Evolutionary conservation across 1,284 basidiomycete species (phyloP), one percentile per base, ranked within the genome.

Genomic region (Paramarasmius palmivorus): DNA sequence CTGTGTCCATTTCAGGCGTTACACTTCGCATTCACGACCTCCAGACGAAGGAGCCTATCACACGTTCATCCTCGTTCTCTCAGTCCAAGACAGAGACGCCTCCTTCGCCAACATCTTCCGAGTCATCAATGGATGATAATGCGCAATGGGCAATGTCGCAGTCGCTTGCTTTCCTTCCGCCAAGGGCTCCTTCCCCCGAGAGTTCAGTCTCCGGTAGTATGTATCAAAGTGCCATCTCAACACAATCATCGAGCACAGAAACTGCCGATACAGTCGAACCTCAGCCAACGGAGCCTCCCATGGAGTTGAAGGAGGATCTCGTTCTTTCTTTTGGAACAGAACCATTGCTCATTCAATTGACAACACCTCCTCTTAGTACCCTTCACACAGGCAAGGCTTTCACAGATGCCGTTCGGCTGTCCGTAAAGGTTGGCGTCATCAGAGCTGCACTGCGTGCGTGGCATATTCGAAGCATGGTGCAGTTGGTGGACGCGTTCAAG

Each of bases 161-260:
- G 62, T 91, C 89, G 4, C 73, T 92, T 42, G 83, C 78, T 5
- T 76, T 71, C 40, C 73, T 92, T 37, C 79, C 78, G 53, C 72
- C 74, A 32, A 63, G 72, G 34, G 58, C 73, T n/a, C 51, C 57
- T 3, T 82, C 78, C n/a, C 74, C 78, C 4, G 60, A 76, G 22
- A 75, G 72, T 44, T 78, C 81, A 48, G 62, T 71, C 46, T 65
- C 72, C 17, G 77, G 76, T 52, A 87, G 80, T 64, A 82, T 92
- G 76, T 92, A 91, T 65, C 78, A 89, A 60, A 92, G 89, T 61
- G 86, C 88, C 2, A 62, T 89, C 23, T 86, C 86, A 14, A 72
- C 69, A 22, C 9, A 46, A 14, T 15, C 25, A n/a, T 50, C 53
- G 19, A 41, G 50, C 32, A 26, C 37, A 12, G 50, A 56, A 32